Evolutionary conservation across 2,329 filamentous ascomycete genomes (phyloP).

Genomic region (Hymenoscyphus occultus): DNA sequence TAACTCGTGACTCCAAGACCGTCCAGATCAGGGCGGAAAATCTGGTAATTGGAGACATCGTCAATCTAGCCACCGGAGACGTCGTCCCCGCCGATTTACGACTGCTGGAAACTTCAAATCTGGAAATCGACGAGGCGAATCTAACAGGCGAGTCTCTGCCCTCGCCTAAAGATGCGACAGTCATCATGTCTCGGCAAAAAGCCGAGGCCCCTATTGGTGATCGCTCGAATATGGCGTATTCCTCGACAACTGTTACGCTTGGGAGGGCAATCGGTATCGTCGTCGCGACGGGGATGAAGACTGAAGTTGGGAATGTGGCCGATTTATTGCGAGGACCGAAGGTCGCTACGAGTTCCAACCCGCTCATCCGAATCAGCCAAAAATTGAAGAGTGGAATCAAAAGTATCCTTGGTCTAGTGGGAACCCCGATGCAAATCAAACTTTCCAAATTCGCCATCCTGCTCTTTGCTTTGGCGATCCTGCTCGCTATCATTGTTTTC

Average conservation of each 20-base stretch:
- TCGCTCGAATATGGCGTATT: constrained; percentile 68
- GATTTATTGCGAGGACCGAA: constrained; percentile 55
- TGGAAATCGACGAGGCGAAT: constrained; percentile 72
- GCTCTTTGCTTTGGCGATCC: constrained; percentile 69
- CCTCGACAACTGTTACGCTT: constrained; percentile 68
- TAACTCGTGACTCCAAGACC: constrained; percentile 51
- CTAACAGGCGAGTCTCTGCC: constrained; percentile 72
- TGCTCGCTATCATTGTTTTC: constrained; percentile 61
- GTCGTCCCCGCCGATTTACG: constrained; percentile 69
- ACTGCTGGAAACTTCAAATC: constrained; percentile 64
- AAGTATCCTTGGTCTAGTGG: constrained; percentile 63
- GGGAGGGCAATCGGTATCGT: constrained; percentile 69
- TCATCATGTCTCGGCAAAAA: constrained; percentile 42
- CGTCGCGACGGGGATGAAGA: constrained; percentile 68
- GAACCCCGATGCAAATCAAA: constrained; percentile 81
- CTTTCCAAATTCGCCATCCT: constrained; percentile 81
- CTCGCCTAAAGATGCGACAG: constrained; percentile 62
- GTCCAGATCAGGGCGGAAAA: constrained; percentile 52
- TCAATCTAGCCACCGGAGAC: constrained; percentile 61
- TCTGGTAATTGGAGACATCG: constrained; percentile 65
- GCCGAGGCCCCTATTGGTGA: constrained; percentile 61
- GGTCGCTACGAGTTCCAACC: constrained; percentile 50
- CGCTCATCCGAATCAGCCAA: constrained; percentile 44
- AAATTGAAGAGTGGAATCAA: constrained; percentile 43
- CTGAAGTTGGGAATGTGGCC: constrained; percentile 75